phyloP scores from a whole-genome alignment of 257 asterid species.

The Ilex asprella region DNA sequence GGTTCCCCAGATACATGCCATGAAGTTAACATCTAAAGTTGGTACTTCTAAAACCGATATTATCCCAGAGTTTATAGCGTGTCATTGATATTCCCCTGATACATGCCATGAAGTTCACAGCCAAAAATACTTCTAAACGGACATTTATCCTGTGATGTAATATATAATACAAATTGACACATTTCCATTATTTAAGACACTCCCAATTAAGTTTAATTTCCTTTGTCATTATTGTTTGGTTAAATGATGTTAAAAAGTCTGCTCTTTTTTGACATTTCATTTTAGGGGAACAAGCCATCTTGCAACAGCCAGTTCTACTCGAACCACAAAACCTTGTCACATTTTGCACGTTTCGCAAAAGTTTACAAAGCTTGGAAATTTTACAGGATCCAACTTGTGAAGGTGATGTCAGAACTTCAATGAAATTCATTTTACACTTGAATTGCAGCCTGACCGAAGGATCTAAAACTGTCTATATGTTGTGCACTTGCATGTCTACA shows the following conservation, averaged over 20 bases:
- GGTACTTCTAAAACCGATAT: too few relatives aligned
- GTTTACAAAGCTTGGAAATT: conserved; percentile 88
- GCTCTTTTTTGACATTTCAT: conserved; percentile 5
- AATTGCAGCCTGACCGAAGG: neutral
- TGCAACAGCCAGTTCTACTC: conserved; percentile 83
- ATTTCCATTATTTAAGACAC: too few relatives aligned
- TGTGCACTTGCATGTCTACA: neutral
- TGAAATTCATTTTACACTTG: neutral
- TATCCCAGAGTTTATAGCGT: neutral
- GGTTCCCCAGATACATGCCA: too few relatives aligned
- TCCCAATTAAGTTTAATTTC: neutral
- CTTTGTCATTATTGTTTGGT: neutral
- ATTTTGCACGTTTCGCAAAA: conserved; percentile 77
- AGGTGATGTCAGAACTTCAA: conserved; percentile 32
- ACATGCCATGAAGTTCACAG: neutral
- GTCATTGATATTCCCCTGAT: neutral
- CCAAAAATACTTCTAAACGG: too few relatives aligned
- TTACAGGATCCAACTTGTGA: conserved; percentile 77
- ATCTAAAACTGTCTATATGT: neutral
- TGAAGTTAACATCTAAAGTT: too few relatives aligned
- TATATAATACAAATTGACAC: too few relatives aligned
- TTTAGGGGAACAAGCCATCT: conserved; percentile 88
- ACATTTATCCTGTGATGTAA: too few relatives aligned
- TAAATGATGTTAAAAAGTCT: neutral
- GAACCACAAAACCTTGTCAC: conserved; percentile 59